Percentiles rank a stretch among this genome's conserved stretches.
These are phyloP conservation scores for Russula foetens DNA, from an alignment of 768 basidiomycete species.

Conservation along the genomic window DNA sequence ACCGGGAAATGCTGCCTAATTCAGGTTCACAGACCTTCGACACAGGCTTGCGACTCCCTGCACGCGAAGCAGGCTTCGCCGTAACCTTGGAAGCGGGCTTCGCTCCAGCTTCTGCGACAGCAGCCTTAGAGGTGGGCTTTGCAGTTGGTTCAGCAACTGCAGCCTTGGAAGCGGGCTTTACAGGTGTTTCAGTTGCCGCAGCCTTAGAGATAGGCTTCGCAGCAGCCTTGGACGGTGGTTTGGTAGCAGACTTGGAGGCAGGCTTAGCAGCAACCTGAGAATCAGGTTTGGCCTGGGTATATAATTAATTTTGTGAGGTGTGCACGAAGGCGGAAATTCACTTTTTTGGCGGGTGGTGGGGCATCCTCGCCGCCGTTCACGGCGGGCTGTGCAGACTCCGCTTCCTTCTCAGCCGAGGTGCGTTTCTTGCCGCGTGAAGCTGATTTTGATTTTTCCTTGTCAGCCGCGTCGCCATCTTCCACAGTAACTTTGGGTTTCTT, in stretches of 20 bases:
- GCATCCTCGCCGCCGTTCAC: slow-evolving; percentile 31
- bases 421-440: slow-evolving; percentile 49
- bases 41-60: slow-evolving; percentile 27
- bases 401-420: slow-evolving; percentile 33
- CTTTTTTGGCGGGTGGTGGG: slow-evolving; percentile 60
- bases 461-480: slow-evolving; percentile 27
- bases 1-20: slow-evolving; percentile 9
- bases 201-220: slow-evolving; percentile 30
- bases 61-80: slow-evolving; percentile 22
- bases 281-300: slow-evolving; percentile 15
- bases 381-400: slow-evolving; percentile 33
- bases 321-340: slow-evolving; percentile 23
- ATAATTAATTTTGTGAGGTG: background rate
- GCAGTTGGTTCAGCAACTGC: slow-evolving; percentile 29
- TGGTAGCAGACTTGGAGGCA: slow-evolving; percentile 28
- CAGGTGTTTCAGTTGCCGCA: too few species aligned
- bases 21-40: slow-evolving; percentile 25
- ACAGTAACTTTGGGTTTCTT: slow-evolving; percentile 34
- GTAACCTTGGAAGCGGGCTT: slow-evolving; percentile 30
- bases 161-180: slow-evolving; percentile 32
- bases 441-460: slow-evolving; percentile 35
- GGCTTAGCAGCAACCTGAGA: slow-evolving; percentile 26
- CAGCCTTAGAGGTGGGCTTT: slow-evolving; percentile 28
- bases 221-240: slow-evolving; percentile 33
- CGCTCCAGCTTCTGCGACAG: slow-evolving; percentile 4